These are phyloP conservation scores for Aspergillus eucalypticola DNA, from an alignment of 2,329 filamentous ascomycete genomes.

Conservation along the genomic window DNA sequence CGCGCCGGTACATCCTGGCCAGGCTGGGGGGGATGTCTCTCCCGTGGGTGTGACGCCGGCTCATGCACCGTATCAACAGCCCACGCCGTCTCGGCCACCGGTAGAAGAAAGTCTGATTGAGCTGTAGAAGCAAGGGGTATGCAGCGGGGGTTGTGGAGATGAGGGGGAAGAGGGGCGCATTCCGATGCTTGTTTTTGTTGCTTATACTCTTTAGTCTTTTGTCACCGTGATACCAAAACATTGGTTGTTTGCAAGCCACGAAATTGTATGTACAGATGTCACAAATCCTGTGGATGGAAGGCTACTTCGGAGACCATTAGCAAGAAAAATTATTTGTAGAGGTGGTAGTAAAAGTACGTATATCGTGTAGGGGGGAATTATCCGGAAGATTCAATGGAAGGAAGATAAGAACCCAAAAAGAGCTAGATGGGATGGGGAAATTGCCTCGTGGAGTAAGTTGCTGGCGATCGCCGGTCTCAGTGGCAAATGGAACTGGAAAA, in stretches of 20 bases:
- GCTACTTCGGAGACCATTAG: too few relatives aligned
- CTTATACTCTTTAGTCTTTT: constrained; percentile 16
- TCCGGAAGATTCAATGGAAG: too few relatives aligned
- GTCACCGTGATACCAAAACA: constrained; percentile 30
- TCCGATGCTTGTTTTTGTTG: background rate
- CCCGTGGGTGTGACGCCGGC: constrained; percentile 17
- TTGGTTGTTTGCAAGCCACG: constrained; percentile 23
- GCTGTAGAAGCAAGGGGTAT: constrained; percentile 19
- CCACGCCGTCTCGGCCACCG: constrained; percentile 23
- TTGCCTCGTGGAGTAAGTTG: too few relatives aligned
- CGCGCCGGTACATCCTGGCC: constrained; percentile 14
- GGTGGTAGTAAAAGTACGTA: too few relatives aligned
- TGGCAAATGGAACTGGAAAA: background rate
- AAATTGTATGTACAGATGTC: constrained; percentile 19
- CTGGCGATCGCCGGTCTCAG: background rate
- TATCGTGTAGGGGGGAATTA: too few relatives aligned
- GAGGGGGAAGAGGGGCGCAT: background rate
- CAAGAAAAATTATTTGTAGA: too few relatives aligned
- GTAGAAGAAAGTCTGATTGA: constrained; percentile 37
- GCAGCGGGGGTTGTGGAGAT: background rate
- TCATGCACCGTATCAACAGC: constrained; percentile 23
- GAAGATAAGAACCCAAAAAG: too few relatives aligned
- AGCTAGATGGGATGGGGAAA: too few relatives aligned
- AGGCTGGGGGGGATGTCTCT: constrained; percentile 23
- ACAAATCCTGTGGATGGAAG: background rate